phyloP scores from a whole-genome alignment of 768 basidiomycete genomes.

The Tricholoma furcatifolium region DNA sequence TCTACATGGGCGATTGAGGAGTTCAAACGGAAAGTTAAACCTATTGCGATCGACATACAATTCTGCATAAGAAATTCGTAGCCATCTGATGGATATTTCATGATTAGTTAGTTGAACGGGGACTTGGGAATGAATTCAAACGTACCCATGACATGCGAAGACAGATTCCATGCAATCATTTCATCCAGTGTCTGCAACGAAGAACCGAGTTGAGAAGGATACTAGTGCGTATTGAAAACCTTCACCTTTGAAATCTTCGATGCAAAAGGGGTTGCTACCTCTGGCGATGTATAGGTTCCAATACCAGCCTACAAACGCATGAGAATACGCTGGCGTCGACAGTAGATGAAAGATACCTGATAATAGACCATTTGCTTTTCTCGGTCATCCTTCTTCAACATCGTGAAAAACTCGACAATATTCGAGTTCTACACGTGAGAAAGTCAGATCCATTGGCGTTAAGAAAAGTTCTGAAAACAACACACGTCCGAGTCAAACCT shows the following conservation, averaged over 20 bases:
- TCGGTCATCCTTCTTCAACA: slow-evolving; percentile 52
- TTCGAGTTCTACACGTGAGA: slow-evolving; percentile 42
- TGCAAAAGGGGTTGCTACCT: slow-evolving; percentile 43
- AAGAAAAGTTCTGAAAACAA: background rate
- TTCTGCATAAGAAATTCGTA: slow-evolving; percentile 64
- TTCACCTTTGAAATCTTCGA: slow-evolving; percentile 41
- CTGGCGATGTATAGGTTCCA: slow-evolving; percentile 47
- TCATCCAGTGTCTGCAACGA: slow-evolving; percentile 37
- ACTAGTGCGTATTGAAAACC: background rate
- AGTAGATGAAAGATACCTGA: slow-evolving; percentile 32
- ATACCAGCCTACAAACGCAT: slow-evolving; percentile 44
- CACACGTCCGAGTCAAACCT: slow-evolving; percentile 41
- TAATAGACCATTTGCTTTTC: slow-evolving; percentile 55
- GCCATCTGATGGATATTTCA: slow-evolving; percentile 34
- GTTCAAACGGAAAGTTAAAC: background rate
- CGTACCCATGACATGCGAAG: slow-evolving; percentile 51
- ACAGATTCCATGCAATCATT: slow-evolving; percentile 47
- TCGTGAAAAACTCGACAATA: slow-evolving; percentile 46
- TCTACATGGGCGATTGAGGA: slow-evolving; percentile 1
- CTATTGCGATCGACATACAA: slow-evolving; percentile 30
- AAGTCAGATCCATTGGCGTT: background rate
- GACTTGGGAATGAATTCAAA: background rate
- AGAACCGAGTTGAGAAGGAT: background rate
- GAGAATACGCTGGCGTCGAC: background rate
- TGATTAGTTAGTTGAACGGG: background rate